Evolutionary conservation across 306 rosid genomes (phyloP), one percentile per base, ranked within the genome.

Genomic region (Morella rubra): DNA sequence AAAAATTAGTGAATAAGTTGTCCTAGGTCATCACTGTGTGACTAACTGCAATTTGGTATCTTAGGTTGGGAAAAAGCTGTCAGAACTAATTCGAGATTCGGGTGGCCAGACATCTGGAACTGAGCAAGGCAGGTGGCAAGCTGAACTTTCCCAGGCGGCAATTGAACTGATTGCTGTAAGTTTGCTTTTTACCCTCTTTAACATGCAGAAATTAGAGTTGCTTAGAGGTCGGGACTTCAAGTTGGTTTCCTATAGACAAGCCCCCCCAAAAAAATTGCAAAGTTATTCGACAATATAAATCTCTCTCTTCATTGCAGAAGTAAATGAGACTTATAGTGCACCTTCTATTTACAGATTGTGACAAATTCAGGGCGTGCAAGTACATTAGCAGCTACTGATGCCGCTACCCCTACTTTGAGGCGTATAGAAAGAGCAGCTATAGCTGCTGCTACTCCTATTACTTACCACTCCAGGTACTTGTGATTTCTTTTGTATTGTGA

Each of bases 401-500:
- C 99, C 46, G 98, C 99, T 71, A 96, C 97, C 73, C 93, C 99
- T 60, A 91, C 99, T n/a, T 82, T 96, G 87, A 93, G 98, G 91
- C 96, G 99, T 78, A 91, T 96, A 77, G 99, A 96, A 88, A 93
- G 99, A 80, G 99, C 96, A 72, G 99, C 99, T 52, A 93, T 96
- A 71, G 99, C 99, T 71, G 98, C 99, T 85, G 99, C 99, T 44
- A 96, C 99, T 76, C 99, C 99, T 71, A 96, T 96, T 81, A 90
- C 97, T 71, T 96, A 96, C 81, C 98, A 93, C 80, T 82, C 96
- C 80, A 93, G 91, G 99, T 96, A 84, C 73, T 32, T 32, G 37
- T 71, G 22, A 78, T 82, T 71, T 61, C 58, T 72, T 66, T 47
- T 15, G 18, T 50, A 27, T 14, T 66, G 12, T 60, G 61, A 46